Percentiles rank a stretch among this genome's conserved stretches.
phyloP scores from a whole-genome alignment of 495 filamentous ascomycete species.

The Aspergillus haitiensis region DNA sequence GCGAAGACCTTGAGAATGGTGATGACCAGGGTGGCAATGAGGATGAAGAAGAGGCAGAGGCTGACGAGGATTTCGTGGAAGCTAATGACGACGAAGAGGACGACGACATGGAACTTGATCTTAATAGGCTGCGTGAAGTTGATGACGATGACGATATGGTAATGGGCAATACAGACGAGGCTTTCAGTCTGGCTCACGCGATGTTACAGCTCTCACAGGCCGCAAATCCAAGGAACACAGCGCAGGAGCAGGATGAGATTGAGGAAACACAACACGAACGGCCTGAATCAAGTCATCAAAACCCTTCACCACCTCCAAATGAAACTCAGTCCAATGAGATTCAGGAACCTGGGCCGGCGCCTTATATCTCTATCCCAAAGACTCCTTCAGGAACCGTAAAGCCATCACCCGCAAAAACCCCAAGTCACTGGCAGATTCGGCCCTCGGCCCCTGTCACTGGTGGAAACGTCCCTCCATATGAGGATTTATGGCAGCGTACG shows the following conservation, averaged over 20 bases:
- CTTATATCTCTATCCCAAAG: conserved; percentile 40
- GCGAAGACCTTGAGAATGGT: conserved; percentile 49
- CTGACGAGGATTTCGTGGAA: conserved; percentile 50
- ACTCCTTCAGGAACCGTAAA: conserved; percentile 39
- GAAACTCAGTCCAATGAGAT: conserved; percentile 59
- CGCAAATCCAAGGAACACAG: conserved; percentile 7
- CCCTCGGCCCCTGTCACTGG: conserved; percentile 60
- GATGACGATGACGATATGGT: conserved; percentile 52
- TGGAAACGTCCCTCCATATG: conserved; percentile 63
- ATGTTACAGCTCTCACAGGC: conserved; percentile 50
- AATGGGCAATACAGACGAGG: conserved; percentile 56
- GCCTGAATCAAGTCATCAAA: conserved; percentile 57
- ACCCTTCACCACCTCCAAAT: conserved; percentile 55
- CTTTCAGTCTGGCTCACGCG: conserved; percentile 67
- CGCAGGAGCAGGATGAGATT: conserved; percentile 8
- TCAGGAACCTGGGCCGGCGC: conserved; percentile 16
- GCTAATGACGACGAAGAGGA: conserved; percentile 40
- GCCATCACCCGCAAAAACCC: conserved; percentile 47
- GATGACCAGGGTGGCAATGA: conserved; percentile 47
- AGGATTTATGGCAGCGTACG: conserved; percentile 83
- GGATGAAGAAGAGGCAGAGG: conserved; percentile 36
- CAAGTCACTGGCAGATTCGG: conserved; percentile 82
- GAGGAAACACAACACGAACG: conserved; percentile 45
- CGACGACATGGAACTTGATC: conserved; percentile 29
- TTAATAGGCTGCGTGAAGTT: conserved; percentile 34